Evolutionary conservation across 805 yeast species (phyloP).

Genomic region (Saccharomyces paradoxus): DNA sequence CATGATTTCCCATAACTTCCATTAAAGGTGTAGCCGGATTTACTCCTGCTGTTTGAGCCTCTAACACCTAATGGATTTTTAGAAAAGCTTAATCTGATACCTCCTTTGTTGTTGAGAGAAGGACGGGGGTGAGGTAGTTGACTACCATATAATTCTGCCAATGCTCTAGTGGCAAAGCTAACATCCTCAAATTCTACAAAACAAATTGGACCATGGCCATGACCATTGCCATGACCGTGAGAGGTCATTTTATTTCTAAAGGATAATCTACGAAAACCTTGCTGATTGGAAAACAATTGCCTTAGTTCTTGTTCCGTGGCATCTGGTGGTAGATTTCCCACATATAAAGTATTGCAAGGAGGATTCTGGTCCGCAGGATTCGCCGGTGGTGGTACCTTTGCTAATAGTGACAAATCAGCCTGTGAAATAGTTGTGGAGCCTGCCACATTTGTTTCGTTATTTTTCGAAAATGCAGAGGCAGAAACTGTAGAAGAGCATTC

Average conservation of each 20-base stretch:
- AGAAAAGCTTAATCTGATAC: conserved; percentile 82
- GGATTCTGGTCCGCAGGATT: conserved; percentile 98
- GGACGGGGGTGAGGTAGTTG: conserved; percentile 72
- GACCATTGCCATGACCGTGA: conserved; percentile 34
- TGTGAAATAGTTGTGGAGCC: conserved; percentile 22
- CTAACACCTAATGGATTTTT: conserved; percentile 96
- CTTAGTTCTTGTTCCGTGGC: conserved; percentile 87
- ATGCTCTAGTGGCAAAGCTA: conserved; percentile 78
- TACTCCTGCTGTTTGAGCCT: conserved; percentile 45
- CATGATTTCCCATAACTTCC: neutral
- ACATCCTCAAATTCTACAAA: conserved; percentile 96
- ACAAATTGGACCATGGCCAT: conserved; percentile 88
- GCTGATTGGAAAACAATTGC: conserved; percentile 72
- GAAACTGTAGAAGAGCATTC: conserved; percentile 12
- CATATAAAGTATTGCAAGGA: conserved; percentile 91
- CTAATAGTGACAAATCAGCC: conserved; percentile 57
- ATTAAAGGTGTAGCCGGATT: conserved; percentile 11
- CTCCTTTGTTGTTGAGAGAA: conserved; percentile 55
- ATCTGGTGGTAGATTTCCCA: conserved; percentile 92
- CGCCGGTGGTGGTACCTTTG: conserved; percentile 80
- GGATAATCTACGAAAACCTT: conserved; percentile 83
- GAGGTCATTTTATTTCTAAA: conserved; percentile 61
- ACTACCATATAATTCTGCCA: conserved; percentile 85
- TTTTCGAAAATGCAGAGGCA: neutral
- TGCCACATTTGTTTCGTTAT: conserved; percentile 5